Evolutionary conservation across 1,284 basidiomycete genomes (phyloP).

Genomic region (Sphagnurus paluster): DNA sequence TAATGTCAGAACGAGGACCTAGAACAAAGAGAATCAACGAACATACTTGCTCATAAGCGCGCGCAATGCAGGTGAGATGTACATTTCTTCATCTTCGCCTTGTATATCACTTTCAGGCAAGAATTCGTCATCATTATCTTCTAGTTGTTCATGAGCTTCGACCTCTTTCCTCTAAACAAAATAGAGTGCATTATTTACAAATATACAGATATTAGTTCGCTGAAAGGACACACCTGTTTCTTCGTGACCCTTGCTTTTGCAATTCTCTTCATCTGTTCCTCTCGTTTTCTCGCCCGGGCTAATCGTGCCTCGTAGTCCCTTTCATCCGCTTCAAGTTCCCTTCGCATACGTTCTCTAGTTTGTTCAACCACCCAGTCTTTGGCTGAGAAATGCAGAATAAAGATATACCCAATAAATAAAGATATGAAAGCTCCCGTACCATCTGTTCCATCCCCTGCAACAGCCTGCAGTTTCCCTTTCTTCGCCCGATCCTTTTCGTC

Average conservation of each 20-base stretch:
- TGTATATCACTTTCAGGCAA: constrained; percentile 53
- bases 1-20: constrained; percentile 3
- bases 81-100: constrained; percentile 45
- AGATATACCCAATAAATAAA: background rate
- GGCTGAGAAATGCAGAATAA: constrained; percentile 35
- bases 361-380: constrained; percentile 85
- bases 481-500: constrained; percentile 70
- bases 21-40: background rate
- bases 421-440: constrained; percentile 20
- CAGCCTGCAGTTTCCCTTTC: constrained; percentile 54
- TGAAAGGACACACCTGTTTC: constrained; percentile 45
- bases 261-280: constrained; percentile 58
- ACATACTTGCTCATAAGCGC: constrained; percentile 80
- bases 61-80: constrained; percentile 77
- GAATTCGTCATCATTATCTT: constrained; percentile 48
- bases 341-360: constrained; percentile 61
- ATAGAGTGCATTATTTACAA: background rate
- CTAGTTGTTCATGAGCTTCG: constrained; percentile 10
- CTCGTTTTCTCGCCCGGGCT: constrained; percentile 56
- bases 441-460: constrained; percentile 38
- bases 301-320: constrained; percentile 63
- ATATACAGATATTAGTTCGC: constrained; percentile 2
- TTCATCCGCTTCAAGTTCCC: constrained; percentile 68
- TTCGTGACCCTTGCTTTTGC: constrained; percentile 60
- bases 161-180: constrained; percentile 11